Evolutionary conservation across 805 yeast genomes (phyloP).

Genomic region (Wickerhamiella qilinensis): DNA sequence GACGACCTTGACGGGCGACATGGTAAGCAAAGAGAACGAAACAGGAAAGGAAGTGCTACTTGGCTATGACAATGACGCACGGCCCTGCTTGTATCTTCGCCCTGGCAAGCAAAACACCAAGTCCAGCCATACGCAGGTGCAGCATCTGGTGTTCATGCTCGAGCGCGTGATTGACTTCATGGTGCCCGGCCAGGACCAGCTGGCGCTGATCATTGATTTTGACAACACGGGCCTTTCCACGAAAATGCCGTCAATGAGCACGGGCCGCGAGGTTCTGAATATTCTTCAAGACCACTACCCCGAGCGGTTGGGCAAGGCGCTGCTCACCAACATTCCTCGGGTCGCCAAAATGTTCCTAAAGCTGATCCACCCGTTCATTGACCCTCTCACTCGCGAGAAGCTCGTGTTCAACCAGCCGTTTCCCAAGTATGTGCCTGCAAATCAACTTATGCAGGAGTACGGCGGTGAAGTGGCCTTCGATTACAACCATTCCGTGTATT

Average conservation of each 20-base stretch:
- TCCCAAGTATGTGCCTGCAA: constrained; percentile 60
- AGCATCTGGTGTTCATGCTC: constrained; percentile 81
- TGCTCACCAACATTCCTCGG: constrained; percentile 85
- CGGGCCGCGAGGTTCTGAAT: constrained; percentile 81
- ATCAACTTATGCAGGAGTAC: constrained; percentile 67
- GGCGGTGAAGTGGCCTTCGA: constrained; percentile 79
- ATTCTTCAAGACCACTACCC: constrained; percentile 96
- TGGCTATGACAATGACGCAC: constrained; percentile 76
- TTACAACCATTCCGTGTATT: constrained; percentile 65
- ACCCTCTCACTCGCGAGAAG: constrained; percentile 87
- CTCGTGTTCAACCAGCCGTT: constrained; percentile 85
- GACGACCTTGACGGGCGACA: constrained; percentile 19
- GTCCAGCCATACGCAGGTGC: constrained; percentile 81
- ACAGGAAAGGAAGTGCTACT: constrained; percentile 86
- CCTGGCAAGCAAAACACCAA: constrained; percentile 95
- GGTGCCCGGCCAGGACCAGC: constrained; percentile 93
- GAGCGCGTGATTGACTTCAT: constrained; percentile 86
- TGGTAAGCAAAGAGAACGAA: constrained; percentile 48
- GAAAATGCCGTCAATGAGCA: constrained; percentile 75
- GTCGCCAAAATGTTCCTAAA: constrained; percentile 85
- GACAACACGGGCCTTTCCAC: constrained; percentile 38
- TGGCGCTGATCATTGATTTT: constrained; percentile 84
- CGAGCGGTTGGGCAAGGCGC: constrained; percentile 85
- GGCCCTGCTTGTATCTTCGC: constrained; percentile 85
- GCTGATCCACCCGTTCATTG: constrained; percentile 88